Base-by-base conservation (phyloP, 148 eudicot genomes). In the Dysphania ambrosioides region DNA sequence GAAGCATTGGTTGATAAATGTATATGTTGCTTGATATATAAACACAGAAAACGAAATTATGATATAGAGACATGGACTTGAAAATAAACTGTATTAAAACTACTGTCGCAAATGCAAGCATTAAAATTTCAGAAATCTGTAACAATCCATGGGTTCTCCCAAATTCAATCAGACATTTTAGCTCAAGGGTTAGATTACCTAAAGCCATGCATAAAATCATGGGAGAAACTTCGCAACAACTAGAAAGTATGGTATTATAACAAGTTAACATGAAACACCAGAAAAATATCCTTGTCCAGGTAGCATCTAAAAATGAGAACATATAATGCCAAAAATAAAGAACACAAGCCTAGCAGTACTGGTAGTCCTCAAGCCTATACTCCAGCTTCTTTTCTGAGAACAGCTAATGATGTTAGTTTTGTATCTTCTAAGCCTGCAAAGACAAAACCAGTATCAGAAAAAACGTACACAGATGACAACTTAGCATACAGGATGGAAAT, bases 331-430 rank as follows among this genome's bases (percentile, higher is more conserved):
- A 72, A 74, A 68, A 73, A 61, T 61, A 69, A 53, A 68, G 47
- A 69, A 66, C 66, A 59, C 64, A 78, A 40, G 71, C 58, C 77
- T 57, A 66, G 62, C 31, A 68, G 63, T 66, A 51, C 66, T 73
- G 73, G 67, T 68, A 67, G 59, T 72, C 68, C 77, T 62, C 65
- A 51, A n/a, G 82, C 78, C 71, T 74, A 74, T 62, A 44, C 71
- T 79, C 64, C 82, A 68, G 56, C 78, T 59, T 79, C 81, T 73
- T 71, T 65, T 72, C 72, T 62, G 70, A 74, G 63, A 68, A 64
- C 56, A 69, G 75, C 78, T 79, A 74, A 36, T 56, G 38, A 65
- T 32, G 27, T 60, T 41, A 56, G 31, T 1, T 44, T 24, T 36
- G 44, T 49, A 68, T 69, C 74, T 60, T 70, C 62, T 69, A 74